These are phyloP conservation scores for Dictyostelium discoideum DNA, from an alignment of 78 protist genomes.

Conservation along the genomic window DNA sequence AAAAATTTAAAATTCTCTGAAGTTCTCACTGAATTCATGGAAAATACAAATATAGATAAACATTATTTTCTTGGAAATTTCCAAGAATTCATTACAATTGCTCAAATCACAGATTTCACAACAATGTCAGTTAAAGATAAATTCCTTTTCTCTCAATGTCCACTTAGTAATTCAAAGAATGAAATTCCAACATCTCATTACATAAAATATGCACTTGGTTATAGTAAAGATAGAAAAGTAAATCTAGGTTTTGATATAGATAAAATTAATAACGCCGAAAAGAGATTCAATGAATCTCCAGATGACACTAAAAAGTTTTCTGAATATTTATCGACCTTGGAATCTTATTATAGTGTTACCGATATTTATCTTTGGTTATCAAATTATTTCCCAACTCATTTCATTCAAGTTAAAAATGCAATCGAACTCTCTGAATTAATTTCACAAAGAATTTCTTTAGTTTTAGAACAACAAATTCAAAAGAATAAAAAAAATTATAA, in stretches of 20 bases:
- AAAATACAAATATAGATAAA: conserved; percentile 24
- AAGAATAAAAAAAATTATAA: not conserved
- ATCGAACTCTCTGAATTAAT: not conserved
- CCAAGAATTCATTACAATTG: not conserved
- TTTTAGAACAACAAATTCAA: not conserved
- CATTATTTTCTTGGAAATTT: conserved; percentile 38
- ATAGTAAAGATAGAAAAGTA: not conserved
- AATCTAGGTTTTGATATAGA: not conserved
- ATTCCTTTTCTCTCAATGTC: conserved; percentile 12
- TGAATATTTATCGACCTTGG: not conserved
- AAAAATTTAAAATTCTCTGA: conserved; percentile 13
- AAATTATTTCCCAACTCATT: conserved; percentile 14
- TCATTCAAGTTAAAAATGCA: not conserved
- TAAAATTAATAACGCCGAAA: not conserved
- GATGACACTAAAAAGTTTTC: not conserved
- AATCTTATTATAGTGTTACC: not conserved
- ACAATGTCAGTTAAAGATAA: not conserved
- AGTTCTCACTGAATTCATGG: not conserved
- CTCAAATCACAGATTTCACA: not conserved
- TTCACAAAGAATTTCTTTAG: not conserved
- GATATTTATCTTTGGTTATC: conserved; percentile 58
- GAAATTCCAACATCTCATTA: not conserved
- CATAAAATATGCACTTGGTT: not conserved
- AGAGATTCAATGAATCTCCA: not conserved
- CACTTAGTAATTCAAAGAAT: not conserved